Evolutionary conservation across 495 filamentous ascomycete genomes (phyloP).

Genomic region (Parachaetomium inaequale): DNA sequence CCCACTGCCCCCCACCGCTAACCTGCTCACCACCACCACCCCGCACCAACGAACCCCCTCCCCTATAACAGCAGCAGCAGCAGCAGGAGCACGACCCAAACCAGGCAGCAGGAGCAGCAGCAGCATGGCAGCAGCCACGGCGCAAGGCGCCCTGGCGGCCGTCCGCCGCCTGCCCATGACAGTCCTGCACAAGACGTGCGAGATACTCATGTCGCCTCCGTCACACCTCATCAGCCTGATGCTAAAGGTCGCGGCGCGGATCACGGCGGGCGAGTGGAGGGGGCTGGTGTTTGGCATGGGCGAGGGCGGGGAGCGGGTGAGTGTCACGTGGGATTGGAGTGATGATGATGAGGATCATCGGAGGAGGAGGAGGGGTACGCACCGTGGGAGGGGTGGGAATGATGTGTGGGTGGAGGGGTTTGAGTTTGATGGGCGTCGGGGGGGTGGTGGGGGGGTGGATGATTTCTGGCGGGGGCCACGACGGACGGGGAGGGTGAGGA

Average conservation of each 20-base stretch:
- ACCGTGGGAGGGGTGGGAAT: not conserved
- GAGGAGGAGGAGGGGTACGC: not conserved
- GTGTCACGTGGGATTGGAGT: slow-evolving; percentile 54
- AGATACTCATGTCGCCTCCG: slow-evolving; percentile 71
- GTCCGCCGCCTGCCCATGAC: slow-evolving; percentile 58
- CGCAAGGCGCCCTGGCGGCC: slow-evolving; percentile 28
- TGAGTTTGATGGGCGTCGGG: not conserved
- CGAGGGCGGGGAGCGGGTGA: slow-evolving; percentile 49
- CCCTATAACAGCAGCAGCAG: not conserved
- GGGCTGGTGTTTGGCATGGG: slow-evolving; percentile 47
- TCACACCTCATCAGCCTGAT: slow-evolving; percentile 71
- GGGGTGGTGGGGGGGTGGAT: not conserved
- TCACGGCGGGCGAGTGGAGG: slow-evolving; percentile 61
- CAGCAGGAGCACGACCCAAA: not conserved
- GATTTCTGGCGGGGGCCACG: not conserved
- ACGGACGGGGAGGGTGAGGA: slow-evolving; percentile 13
- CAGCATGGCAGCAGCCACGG: not conserved
- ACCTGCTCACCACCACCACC: slow-evolving; percentile 55
- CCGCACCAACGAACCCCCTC: not conserved
- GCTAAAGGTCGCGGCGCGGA: slow-evolving; percentile 71
- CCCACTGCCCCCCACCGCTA: slow-evolving; percentile 63
- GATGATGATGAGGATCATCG: slow-evolving; percentile 38
- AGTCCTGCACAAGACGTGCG: slow-evolving; percentile 70
- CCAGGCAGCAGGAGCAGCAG: not conserved
- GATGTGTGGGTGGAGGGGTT: not conserved